Conservation (phyloP, 441 rosid species). For the Kokia cookei region DNA sequence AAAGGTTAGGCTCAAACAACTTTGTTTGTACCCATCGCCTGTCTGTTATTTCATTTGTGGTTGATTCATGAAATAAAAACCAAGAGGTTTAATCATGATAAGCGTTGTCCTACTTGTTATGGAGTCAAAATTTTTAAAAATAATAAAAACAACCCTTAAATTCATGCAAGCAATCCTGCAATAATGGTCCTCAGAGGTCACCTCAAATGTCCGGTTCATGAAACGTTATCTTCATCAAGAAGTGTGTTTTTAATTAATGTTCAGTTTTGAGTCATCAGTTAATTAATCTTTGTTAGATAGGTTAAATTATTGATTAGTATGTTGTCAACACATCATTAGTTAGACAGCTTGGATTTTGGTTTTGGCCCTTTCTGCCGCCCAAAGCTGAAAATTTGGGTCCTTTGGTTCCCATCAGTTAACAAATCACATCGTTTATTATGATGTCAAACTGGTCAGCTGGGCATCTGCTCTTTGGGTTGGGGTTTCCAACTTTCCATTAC, state of each 20-base stretch:
- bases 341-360: neutral
- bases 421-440: neutral
- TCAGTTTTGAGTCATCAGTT: neutral
- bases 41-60: neutral
- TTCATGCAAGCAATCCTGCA: neutral
- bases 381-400: neutral
- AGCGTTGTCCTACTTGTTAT: neutral
- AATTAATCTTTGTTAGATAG: neutral
- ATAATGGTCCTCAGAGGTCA: neutral
- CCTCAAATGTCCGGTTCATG: neutral
- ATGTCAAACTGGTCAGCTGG: neutral
- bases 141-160: neutral
- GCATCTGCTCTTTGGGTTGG: neutral
- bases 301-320: neutral
- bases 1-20: neutral
- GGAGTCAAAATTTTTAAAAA: neutral
- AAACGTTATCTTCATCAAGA: neutral
- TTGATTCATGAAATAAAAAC: neutral
- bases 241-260: neutral
- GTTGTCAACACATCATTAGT: neutral
- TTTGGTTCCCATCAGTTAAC: neutral
- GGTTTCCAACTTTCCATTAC: too few relatives aligned
- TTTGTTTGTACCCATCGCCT: neutral
- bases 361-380: constrained; percentile 15
- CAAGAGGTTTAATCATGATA: neutral